Evolutionary conservation across 768 basidiomycete genomes (phyloP).

Genomic region (Psilocybe azurescens): DNA sequence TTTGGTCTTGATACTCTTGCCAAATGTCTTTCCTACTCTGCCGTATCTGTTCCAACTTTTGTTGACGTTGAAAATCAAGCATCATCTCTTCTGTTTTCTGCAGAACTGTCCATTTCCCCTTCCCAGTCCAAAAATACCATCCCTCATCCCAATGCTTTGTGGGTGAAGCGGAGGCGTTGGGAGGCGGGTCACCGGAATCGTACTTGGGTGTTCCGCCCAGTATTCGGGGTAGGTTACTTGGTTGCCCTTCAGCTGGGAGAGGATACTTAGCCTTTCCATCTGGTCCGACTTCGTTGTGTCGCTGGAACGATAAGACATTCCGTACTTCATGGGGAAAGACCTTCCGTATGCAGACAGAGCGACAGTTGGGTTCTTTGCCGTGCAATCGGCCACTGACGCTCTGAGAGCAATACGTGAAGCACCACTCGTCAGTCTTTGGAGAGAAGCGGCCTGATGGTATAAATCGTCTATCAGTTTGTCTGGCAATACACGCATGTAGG

Average conservation of each 20-base stretch:
- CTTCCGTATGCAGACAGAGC: conserved; percentile 66
- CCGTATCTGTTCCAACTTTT: conserved; percentile 41
- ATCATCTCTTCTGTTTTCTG: conserved; percentile 68
- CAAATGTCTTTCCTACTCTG: conserved; percentile 48
- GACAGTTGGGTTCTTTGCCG: conserved; percentile 56
- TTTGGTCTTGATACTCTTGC: conserved; percentile 57
- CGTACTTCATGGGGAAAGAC: conserved; percentile 72
- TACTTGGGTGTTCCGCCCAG: conserved; percentile 47
- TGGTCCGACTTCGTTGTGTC: conserved; percentile 42
- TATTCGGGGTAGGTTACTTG: conserved; percentile 47
- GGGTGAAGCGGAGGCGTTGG: conserved; percentile 34
- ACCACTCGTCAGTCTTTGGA: conserved; percentile 66
- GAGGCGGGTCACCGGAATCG: conserved; percentile 36
- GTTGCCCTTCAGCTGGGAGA: conserved; percentile 71
- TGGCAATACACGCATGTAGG: neutral
- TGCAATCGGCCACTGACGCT: conserved; percentile 56
- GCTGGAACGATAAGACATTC: conserved; percentile 52
- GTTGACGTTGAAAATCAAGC: conserved; percentile 57
- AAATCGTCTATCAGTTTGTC: conserved; percentile 10
- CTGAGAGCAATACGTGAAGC: conserved; percentile 67
- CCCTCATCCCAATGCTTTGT: conserved; percentile 75
- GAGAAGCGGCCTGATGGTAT: conserved; percentile 55
- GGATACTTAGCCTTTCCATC: conserved; percentile 61
- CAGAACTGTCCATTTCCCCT: conserved; percentile 53
- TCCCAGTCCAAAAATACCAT: conserved; percentile 75